Evolutionary conservation across 2,329 filamentous ascomycete genomes (phyloP).

Genomic region (Endoconidiophora polonica): DNA sequence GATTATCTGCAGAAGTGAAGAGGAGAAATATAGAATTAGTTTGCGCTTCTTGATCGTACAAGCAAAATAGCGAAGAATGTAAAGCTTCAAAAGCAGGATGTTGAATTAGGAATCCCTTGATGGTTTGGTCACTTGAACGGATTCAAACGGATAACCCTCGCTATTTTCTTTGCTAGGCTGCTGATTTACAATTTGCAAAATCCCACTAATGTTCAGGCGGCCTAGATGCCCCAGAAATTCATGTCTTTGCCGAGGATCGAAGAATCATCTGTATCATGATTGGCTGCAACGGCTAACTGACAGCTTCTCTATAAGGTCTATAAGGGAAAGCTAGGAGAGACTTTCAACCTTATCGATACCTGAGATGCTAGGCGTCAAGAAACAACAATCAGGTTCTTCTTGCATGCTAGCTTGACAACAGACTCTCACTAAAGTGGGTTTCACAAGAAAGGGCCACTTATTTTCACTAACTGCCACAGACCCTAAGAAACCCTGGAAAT

Average conservation of each 20-base stretch:
- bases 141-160: background rate
- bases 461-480: background rate
- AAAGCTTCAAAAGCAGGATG: background rate
- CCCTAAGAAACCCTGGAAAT: too few species aligned
- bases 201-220: background rate
- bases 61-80: background rate
- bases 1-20: background rate
- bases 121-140: background rate
- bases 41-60: background rate
- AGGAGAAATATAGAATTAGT: background rate
- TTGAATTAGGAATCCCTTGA: background rate
- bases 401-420: too few species aligned
- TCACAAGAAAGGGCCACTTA: too few species aligned
- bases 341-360: slow-evolving; percentile 1
- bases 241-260: slow-evolving; percentile 33
- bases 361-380: slow-evolving; percentile 9
- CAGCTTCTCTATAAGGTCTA: background rate
- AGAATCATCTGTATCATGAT: slow-evolving; percentile 28
- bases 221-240: slow-evolving; percentile 5
- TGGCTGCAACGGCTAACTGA: slow-evolving; percentile 20
- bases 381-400: background rate
- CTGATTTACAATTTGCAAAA: background rate
- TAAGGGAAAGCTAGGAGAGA: background rate
- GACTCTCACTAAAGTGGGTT: too few species aligned
- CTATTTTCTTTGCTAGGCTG: background rate